Base-by-base conservation (phyloP, 2,329 filamentous ascomycete genomes). In the Cladosporium sphaerospermum region DNA sequence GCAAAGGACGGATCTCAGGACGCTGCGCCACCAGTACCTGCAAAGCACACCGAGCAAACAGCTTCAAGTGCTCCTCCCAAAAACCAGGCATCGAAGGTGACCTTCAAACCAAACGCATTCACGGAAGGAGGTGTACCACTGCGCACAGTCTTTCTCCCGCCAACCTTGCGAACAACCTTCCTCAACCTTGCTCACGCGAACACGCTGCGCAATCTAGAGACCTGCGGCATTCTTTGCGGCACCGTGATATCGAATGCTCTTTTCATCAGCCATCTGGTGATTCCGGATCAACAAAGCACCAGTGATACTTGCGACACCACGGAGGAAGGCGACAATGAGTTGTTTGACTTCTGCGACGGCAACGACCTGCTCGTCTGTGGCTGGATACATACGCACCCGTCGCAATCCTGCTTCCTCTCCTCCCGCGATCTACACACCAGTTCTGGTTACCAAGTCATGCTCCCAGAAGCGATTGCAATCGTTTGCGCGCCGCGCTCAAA, bases 341-440 rank as follows among this genome's bases (percentile, higher is more conserved):
- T 96, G 28, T 91, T 96, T 61, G 89, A 96, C 53, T 96, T 92
- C 68, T 95, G 91, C 65, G 88, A 93, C 62, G 78, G 78, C 4
- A 82, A 95, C 64, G 88, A 95, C 56, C 72, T 97, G 34, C 81
- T 96, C 69, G 83, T 95, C 50, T 78, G 96, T 4, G 92, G 92
- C 37, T 99, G 93, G 93, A 99, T 99, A 56, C 93, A 99, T 67
- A 99, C 93, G 0, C 93, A 99, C 68, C 93, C 93, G 0, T 89
- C 86, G 0, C 93, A 99, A 72, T 95, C 89, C 0, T 99, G 93
- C 70, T 99, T 99, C 69, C 95, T 99, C 88, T 96, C 89, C 67
- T 93, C 87, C 45, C 78, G 92, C 46, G 93, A 99, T 66, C 68
- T 97, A 60, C 93, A 99, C 67, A 99, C 95, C 0, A 92, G 96